These are phyloP conservation scores for Mytilinidion resinicola DNA, from an alignment of 495 filamentous ascomycete species.

Conservation along the genomic window DNA sequence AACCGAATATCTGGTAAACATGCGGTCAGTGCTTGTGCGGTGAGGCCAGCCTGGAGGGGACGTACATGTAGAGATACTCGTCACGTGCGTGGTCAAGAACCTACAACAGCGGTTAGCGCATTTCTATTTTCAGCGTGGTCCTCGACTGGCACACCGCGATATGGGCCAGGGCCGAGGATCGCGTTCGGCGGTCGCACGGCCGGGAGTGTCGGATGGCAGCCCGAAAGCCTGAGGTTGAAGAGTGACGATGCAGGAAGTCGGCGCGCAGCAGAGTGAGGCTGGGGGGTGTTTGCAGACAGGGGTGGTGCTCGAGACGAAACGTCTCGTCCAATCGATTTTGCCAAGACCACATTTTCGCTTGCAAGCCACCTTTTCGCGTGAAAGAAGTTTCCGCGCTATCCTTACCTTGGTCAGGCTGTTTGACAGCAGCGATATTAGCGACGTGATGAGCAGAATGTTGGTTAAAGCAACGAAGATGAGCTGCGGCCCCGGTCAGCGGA, in stretches of 20 bases:
- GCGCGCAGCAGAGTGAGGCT: too few species aligned
- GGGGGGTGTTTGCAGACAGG: not conserved
- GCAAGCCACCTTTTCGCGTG: not conserved
- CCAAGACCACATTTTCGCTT: slow-evolving; percentile 9
- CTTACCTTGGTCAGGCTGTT: slow-evolving; percentile 78
- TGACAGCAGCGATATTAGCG: slow-evolving; percentile 83
- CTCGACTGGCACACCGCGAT: slow-evolving; percentile 8
- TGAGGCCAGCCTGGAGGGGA: slow-evolving; percentile 1
- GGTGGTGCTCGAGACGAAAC: slow-evolving; percentile 1
- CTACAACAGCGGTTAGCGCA: slow-evolving; percentile 17
- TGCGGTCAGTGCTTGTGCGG: slow-evolving; percentile 17
- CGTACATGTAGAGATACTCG: slow-evolving; percentile 38
- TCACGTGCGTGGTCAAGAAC: slow-evolving; percentile 37
- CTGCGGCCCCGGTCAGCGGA: slow-evolving; percentile 29
- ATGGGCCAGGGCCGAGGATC: not conserved
- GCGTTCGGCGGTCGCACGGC: not conserved
- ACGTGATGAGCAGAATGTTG: slow-evolving; percentile 86
- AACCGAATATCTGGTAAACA: slow-evolving; percentile 33
- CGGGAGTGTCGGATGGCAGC: too few species aligned
- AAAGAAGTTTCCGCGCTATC: not conserved
- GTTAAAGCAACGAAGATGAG: slow-evolving; percentile 78
- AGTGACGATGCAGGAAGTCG: too few species aligned
- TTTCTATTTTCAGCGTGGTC: slow-evolving; percentile 5
- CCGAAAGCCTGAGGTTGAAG: too few species aligned
- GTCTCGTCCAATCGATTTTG: slow-evolving; percentile 22